A percentile compares a stretch with the other conserved stretches of the same genome.
phyloP scores from a whole-genome alignment of 768 basidiomycete genomes.

The Daedaleopsis nitida region DNA sequence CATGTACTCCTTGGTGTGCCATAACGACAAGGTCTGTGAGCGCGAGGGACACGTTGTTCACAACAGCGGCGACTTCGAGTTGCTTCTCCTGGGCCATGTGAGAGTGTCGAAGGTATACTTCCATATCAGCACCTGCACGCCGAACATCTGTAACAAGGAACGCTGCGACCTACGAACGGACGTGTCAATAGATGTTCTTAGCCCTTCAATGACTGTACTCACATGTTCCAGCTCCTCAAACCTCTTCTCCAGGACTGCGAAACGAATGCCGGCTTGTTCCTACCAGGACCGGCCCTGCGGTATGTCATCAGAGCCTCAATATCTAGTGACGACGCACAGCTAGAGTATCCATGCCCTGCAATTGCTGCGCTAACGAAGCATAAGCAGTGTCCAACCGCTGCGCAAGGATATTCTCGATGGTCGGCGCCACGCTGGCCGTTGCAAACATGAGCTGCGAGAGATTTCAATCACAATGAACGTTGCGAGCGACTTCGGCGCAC shows the following conservation, averaged over 20 bases:
- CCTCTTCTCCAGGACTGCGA: background rate
- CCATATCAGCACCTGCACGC: constrained; percentile 32
- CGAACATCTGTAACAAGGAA: constrained; percentile 6
- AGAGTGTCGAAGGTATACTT: constrained; percentile 34
- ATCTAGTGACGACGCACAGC: background rate
- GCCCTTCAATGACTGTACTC: background rate
- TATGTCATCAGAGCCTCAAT: background rate
- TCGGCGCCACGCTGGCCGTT: constrained; percentile 1
- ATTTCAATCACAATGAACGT: background rate
- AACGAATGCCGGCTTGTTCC: background rate
- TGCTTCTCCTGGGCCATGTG: constrained; percentile 39
- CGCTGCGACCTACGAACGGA: background rate
- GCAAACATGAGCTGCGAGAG: constrained; percentile 1
- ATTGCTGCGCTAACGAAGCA: background rate
- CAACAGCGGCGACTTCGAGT: constrained; percentile 37
- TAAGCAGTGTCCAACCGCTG: background rate
- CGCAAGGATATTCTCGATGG: background rate
- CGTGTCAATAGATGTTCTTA: background rate
- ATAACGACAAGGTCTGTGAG: constrained; percentile 41
- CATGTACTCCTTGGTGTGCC: constrained; percentile 45
- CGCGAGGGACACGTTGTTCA: constrained; percentile 36
- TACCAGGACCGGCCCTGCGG: background rate
- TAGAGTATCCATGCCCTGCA: background rate
- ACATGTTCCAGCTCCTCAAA: constrained; percentile 1
- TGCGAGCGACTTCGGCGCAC: background rate